Evolutionary conservation across 2,329 filamentous ascomycete species (phyloP).

Genomic region (Bisporella sp.): DNA sequence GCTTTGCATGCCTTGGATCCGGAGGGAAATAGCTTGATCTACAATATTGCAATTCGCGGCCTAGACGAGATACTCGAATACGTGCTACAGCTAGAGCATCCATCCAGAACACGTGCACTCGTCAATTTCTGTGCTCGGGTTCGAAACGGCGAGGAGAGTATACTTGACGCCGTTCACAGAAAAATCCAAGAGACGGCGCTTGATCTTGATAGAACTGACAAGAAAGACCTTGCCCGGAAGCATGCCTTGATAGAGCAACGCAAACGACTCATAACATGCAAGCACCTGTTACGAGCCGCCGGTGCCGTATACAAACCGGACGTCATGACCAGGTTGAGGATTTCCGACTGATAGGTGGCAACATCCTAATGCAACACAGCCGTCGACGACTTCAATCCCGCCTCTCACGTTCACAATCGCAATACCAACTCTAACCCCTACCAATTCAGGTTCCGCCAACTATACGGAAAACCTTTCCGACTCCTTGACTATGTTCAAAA

Average conservation of each 20-base stretch:
- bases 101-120: slow-evolving; percentile 11
- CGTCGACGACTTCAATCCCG: too few relatives aligned
- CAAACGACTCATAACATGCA: slow-evolving; percentile 11
- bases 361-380: too few relatives aligned
- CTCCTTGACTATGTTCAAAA: too few relatives aligned
- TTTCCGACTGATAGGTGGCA: too few relatives aligned
- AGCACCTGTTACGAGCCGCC: slow-evolving; percentile 5
- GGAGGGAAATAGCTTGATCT: slow-evolving; percentile 11
- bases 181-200: not conserved
- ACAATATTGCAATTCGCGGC: slow-evolving; percentile 11
- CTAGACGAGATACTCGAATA: slow-evolving; percentile 12
- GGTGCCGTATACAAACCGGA: slow-evolving; percentile 11
- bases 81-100: slow-evolving; percentile 10
- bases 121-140: slow-evolving; percentile 14
- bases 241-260: slow-evolving; percentile 2
- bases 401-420: too few relatives aligned
- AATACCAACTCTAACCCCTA: too few relatives aligned
- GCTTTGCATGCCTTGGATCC: slow-evolving; percentile 14
- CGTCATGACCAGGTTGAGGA: slow-evolving; percentile 11
- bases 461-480: too few relatives aligned
- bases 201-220: not conserved
- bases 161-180: slow-evolving; percentile 6
- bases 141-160: slow-evolving; percentile 7
- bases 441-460: too few relatives aligned
- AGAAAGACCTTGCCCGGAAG: not conserved